phyloP scores from a whole-genome alignment of 2,329 filamentous ascomycete genomes.

The Cytospora mali region DNA sequence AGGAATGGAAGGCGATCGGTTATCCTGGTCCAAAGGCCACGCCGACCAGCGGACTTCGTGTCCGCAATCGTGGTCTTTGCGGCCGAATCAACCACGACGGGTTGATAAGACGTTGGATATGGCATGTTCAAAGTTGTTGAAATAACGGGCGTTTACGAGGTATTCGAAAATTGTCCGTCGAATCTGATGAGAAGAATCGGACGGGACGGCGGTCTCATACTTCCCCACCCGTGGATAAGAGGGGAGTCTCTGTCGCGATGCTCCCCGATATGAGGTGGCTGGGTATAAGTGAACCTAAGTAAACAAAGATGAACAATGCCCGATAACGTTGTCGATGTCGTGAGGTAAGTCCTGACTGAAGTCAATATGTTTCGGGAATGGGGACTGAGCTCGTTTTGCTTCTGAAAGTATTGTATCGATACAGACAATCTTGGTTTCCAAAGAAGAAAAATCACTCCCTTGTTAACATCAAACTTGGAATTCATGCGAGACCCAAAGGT shows the following conservation, averaged over 20 bases:
- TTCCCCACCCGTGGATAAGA: background rate
- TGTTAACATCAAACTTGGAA: slow-evolving; percentile 3
- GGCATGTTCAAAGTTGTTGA: slow-evolving; percentile 8
- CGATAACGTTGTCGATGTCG: background rate
- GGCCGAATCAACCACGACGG: slow-evolving; percentile 1
- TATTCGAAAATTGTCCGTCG: slow-evolving; percentile 1
- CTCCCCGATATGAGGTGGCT: background rate
- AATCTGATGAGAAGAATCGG: background rate
- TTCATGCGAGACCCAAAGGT: background rate
- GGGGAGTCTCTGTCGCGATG: background rate
- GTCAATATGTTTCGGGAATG: background rate
- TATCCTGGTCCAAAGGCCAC: slow-evolving; percentile 27
- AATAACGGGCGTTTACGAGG: background rate
- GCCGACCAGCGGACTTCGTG: background rate
- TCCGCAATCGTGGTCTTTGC: slow-evolving; percentile 28
- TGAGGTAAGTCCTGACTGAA: background rate
- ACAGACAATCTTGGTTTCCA: background rate
- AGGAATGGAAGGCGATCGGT: slow-evolving; percentile 37
- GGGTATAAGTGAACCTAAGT: slow-evolving; percentile 1
- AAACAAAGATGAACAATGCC: slow-evolving; percentile 10
- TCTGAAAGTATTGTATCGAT: background rate
- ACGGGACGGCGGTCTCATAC: slow-evolving; percentile 9
- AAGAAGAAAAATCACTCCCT: background rate
- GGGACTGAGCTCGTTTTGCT: background rate
- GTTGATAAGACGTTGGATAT: slow-evolving; percentile 11